These are phyloP conservation scores for Chaetomiaceae sp. DNA, from an alignment of 2,329 filamentous ascomycete genomes.

Conservation along the genomic window DNA sequence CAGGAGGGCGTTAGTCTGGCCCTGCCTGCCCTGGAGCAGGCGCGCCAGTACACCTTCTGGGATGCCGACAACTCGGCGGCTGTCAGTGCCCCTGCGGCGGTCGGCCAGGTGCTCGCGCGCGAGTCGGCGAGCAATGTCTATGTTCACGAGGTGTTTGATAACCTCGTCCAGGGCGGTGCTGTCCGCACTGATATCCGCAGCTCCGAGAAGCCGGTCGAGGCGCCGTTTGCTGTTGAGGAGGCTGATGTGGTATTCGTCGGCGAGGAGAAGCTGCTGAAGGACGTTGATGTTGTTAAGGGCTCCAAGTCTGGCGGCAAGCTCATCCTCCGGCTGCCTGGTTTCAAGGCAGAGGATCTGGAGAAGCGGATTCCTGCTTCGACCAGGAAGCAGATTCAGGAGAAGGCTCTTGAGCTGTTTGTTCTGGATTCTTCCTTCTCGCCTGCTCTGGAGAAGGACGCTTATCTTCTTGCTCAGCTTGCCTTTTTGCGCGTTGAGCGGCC, in stretches of 20 bases:
- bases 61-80: constrained; percentile 71
- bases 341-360: constrained; percentile 85
- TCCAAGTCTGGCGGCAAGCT: constrained; percentile 66
- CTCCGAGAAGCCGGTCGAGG: constrained; percentile 76
- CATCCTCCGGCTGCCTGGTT: constrained; percentile 67
- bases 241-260: constrained; percentile 77
- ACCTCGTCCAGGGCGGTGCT: constrained; percentile 67
- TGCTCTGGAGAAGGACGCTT: constrained; percentile 58
- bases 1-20: constrained; percentile 47
- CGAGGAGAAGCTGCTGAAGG: constrained; percentile 70
- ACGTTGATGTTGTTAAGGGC: constrained; percentile 66
- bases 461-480: constrained; percentile 68
- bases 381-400: constrained; percentile 64
- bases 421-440: constrained; percentile 66
- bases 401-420: constrained; percentile 65
- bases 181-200: constrained; percentile 79
- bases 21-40: constrained; percentile 43
- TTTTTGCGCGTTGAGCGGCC: constrained; percentile 75
- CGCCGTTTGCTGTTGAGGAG: constrained; percentile 71
- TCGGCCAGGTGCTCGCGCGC: constrained; percentile 60
- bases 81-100: constrained; percentile 55
- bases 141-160: constrained; percentile 57
- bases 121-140: constrained; percentile 60
- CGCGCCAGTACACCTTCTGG: constrained; percentile 91
- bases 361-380: constrained; percentile 70